Evolutionary conservation across 2,329 filamentous ascomycete genomes (phyloP).

Genomic region (Waltergamsia citrina): DNA sequence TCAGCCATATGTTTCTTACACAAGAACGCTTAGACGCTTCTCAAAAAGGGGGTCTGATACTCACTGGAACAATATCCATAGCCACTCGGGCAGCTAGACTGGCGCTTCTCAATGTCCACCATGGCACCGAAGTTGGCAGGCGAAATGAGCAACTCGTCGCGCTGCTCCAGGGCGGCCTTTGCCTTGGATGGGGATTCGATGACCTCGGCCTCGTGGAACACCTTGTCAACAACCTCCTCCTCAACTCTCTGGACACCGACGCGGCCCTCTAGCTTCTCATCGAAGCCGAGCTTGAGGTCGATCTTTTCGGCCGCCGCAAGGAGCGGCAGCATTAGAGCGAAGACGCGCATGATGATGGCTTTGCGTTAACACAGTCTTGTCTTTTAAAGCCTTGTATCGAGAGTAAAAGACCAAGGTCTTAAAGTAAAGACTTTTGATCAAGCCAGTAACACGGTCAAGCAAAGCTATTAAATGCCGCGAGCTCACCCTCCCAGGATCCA

Average conservation of each 20-base stretch:
- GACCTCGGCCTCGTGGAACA: conserved; percentile 5
- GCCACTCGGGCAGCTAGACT: conserved; percentile 9
- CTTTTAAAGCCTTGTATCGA: no score
- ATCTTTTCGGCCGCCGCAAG: neutral
- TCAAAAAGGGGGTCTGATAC: no score
- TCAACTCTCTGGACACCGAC: conserved; percentile 3
- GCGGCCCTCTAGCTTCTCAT: conserved; percentile 7
- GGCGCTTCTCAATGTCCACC: conserved; percentile 6
- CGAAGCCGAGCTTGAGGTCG: conserved; percentile 4
- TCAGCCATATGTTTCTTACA: neutral
- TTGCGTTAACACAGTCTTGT: no score
- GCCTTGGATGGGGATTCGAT: conserved; percentile 1
- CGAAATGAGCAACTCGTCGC: conserved; percentile 1
- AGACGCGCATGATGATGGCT: neutral
- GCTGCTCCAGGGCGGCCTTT: neutral
- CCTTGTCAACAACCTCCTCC: conserved; percentile 4
- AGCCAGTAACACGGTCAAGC: no score
- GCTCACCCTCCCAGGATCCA: no score
- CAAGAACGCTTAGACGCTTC: no score
- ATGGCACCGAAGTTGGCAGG: conserved; percentile 4
- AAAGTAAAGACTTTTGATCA: no score
- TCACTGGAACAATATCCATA: conserved; percentile 11
- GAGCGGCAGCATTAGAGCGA: neutral
- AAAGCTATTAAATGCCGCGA: no score
- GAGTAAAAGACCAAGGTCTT: no score